Conservation (phyloP, 2,329 filamentous ascomycete genomes). For the Xylariales sp. region DNA sequence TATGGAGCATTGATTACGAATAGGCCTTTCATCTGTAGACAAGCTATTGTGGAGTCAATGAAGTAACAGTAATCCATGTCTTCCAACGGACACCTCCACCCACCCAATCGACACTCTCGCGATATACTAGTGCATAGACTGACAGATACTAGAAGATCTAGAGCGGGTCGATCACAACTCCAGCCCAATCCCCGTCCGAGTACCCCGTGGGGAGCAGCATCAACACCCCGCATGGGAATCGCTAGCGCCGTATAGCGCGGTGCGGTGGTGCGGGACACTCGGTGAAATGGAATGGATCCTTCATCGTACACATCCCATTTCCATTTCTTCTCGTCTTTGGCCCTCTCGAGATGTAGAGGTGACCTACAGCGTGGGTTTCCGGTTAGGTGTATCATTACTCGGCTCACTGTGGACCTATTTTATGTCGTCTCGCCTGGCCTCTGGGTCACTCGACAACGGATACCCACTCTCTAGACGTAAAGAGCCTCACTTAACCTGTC, state of each 20-base stretch:
- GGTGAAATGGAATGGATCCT: conserved; percentile 20
- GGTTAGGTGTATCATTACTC: not conserved
- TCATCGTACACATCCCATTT: not conserved
- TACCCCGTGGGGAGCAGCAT: conserved; percentile 18
- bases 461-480: not conserved
- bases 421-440: not conserved
- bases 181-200: conserved; percentile 8
- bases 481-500: not conserved
- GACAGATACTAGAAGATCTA: not conserved
- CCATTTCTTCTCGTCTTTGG: not conserved
- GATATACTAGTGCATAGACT: not conserved
- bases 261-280: not conserved
- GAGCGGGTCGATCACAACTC: not conserved
- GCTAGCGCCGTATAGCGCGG: not conserved
- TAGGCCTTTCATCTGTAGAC: not conserved
- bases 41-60: not conserved
- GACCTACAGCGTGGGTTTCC: not conserved
- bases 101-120: not conserved
- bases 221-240: conserved; percentile 3
- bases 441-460: not conserved
- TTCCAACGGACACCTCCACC: not conserved
- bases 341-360: not conserved
- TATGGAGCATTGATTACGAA: no score
- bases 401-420: not conserved
- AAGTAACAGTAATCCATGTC: not conserved